These are phyloP conservation scores for Aspergillus phoenicis DNA, from an alignment of 2,329 filamentous ascomycete species.

Conservation along the genomic window DNA sequence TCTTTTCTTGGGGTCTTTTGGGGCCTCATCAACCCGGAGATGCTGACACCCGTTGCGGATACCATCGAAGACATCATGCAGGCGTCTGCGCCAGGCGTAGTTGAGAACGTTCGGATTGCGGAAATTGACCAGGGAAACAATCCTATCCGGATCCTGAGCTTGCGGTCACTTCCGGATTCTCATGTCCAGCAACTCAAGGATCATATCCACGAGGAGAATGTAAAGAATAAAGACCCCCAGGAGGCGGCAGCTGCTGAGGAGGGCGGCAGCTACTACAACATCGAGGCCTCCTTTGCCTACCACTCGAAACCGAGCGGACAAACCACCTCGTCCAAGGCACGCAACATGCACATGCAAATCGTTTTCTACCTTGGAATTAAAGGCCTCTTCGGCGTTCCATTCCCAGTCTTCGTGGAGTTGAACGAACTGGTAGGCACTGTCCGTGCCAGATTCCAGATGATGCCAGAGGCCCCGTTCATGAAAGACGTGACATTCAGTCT, in stretches of 20 bases:
- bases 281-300: constrained; percentile 88
- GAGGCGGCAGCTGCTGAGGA: constrained; percentile 87
- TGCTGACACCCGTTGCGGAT: constrained; percentile 90
- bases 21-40: constrained; percentile 91
- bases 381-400: constrained; percentile 83
- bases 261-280: constrained; percentile 88
- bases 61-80: constrained; percentile 96
- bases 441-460: constrained; percentile 78
- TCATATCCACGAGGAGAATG: constrained; percentile 75
- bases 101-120: constrained; percentile 92
- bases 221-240: constrained; percentile 79
- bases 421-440: constrained; percentile 87
- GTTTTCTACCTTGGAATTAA: constrained; percentile 91
- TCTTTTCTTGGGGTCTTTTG: constrained; percentile 80
- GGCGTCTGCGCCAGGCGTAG: constrained; percentile 83
- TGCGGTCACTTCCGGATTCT: constrained; percentile 79
- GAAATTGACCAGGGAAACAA: constrained; percentile 95
- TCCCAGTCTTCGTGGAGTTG: constrained; percentile 89
- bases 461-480: constrained; percentile 86
- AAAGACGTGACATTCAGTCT: constrained; percentile 91
- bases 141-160: constrained; percentile 81
- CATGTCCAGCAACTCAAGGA: constrained; percentile 82
- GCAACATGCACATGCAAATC: constrained; percentile 96
- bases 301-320: constrained; percentile 75
- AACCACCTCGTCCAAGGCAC: constrained; percentile 75